phyloP scores from a whole-genome alignment of 345 rosid genomes.

The Viola odorata region DNA sequence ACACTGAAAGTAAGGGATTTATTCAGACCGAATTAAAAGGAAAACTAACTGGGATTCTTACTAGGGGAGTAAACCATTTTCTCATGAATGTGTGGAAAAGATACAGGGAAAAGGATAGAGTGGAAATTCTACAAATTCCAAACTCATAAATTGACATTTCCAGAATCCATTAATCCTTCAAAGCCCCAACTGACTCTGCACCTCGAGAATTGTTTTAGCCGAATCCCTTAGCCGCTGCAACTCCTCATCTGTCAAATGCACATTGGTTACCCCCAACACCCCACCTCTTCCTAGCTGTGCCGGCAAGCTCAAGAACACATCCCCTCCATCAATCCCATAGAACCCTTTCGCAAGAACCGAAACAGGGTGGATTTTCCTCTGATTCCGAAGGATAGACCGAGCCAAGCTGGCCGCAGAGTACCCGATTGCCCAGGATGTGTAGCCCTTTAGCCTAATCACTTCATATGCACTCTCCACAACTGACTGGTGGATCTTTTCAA shows the following conservation, averaged over 20 bases:
- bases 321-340: constrained; percentile 60
- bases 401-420: constrained; percentile 84
- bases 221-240: constrained; percentile 49
- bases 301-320: constrained; percentile 87
- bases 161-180: constrained; percentile 10
- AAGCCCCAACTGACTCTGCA: constrained; percentile 64
- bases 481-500: constrained; percentile 66
- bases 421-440: constrained; percentile 99
- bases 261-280: constrained; percentile 67
- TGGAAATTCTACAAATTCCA: too few relatives aligned
- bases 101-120: too few relatives aligned
- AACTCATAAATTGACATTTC: too few relatives aligned
- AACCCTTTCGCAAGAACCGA: constrained; percentile 84
- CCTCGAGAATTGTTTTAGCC: constrained; percentile 57
- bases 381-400: constrained; percentile 66
- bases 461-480: constrained; percentile 72
- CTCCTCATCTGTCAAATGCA: constrained; percentile 74
- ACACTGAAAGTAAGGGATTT: too few relatives aligned
- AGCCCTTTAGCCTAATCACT: constrained; percentile 80
- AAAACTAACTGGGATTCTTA: too few relatives aligned
- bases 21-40: not conserved
- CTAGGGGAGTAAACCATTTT: too few relatives aligned
- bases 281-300: constrained; percentile 72
- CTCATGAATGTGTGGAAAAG: too few relatives aligned
- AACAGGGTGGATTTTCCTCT: constrained; percentile 86